Conservation (phyloP, 2,329 filamentous ascomycete species). For the Paecilomyces dactylethromorphus region DNA sequence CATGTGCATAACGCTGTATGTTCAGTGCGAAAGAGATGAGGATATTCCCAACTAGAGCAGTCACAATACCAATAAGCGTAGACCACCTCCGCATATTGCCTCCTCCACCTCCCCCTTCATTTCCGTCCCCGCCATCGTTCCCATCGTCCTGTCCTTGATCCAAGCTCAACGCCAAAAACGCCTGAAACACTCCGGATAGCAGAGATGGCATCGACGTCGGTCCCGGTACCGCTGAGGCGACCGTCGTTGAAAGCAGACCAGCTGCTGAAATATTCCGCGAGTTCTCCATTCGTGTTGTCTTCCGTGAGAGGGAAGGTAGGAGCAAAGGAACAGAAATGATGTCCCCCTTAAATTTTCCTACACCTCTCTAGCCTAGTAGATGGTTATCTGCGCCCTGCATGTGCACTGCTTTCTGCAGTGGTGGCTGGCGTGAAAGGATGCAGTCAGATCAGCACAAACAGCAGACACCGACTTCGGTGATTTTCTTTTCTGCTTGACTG, state of each 20-base stretch:
- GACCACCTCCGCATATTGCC: constrained; percentile 55
- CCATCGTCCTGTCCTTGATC: constrained; percentile 10
- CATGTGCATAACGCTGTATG: constrained; percentile 92
- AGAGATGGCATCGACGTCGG: neutral
- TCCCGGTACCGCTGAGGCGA: neutral
- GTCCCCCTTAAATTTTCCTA: neutral
- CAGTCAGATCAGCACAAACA: neutral
- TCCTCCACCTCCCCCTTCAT: no score
- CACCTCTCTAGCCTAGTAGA: neutral
- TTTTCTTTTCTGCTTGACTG: neutral
- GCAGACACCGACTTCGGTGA: neutral
- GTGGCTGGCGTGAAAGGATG: neutral
- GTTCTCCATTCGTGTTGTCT: neutral
- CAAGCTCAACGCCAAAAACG: constrained; percentile 8
- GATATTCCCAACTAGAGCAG: constrained; percentile 85
- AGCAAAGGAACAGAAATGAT: neutral
- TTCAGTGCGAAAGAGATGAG: constrained; percentile 94
- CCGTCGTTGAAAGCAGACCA: neutral
- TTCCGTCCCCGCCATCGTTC: constrained; percentile 9
- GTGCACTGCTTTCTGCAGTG: neutral
- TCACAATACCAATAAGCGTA: constrained; percentile 88
- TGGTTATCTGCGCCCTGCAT: neutral
- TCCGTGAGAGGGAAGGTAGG: neutral
- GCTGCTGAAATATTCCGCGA: neutral
- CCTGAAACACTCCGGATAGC: neutral